phyloP scores from a whole-genome alignment of 768 basidiomycete species.

The Pluteus cervinus region DNA sequence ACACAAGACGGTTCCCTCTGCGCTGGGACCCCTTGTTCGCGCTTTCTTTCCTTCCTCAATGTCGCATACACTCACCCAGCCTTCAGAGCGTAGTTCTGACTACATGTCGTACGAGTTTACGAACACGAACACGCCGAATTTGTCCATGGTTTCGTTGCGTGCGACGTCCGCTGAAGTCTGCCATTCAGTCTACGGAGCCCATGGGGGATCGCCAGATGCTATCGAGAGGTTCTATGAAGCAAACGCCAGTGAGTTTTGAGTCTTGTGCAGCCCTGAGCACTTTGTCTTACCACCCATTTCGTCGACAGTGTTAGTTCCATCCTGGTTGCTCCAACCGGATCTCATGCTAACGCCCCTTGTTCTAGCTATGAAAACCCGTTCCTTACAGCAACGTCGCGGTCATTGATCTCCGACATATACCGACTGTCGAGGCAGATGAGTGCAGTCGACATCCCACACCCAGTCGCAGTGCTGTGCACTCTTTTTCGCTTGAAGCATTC shows the following conservation, averaged over 20 bases:
- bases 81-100: too few relatives aligned
- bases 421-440: slow-evolving; percentile 53
- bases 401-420: slow-evolving; percentile 68
- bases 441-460: slow-evolving; percentile 61
- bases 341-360: slow-evolving; percentile 8
- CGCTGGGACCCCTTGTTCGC: too few relatives aligned
- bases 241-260: slow-evolving; percentile 51
- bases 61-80: too few relatives aligned
- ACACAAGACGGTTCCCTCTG: too few relatives aligned
- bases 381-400: slow-evolving; percentile 68
- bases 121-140: slow-evolving; percentile 18
- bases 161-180: slow-evolving; percentile 65
- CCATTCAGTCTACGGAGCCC: slow-evolving; percentile 61
- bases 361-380: slow-evolving; percentile 75
- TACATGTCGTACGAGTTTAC: too few relatives aligned
- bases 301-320: slow-evolving; percentile 33
- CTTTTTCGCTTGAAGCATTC: slow-evolving; percentile 43
- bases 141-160: slow-evolving; percentile 40
- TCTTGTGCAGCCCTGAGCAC: slow-evolving; percentile 5
- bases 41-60: neutral
- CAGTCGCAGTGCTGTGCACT: slow-evolving; percentile 51
- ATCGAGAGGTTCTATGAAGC: slow-evolving; percentile 65
- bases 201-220: slow-evolving; percentile 40
- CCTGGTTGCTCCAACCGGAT: slow-evolving; percentile 3
- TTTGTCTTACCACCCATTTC: slow-evolving; percentile 11